Evolutionary conservation across 1,139 yeast species (phyloP).

Genomic region (Wickerhamomyces sp.): DNA sequence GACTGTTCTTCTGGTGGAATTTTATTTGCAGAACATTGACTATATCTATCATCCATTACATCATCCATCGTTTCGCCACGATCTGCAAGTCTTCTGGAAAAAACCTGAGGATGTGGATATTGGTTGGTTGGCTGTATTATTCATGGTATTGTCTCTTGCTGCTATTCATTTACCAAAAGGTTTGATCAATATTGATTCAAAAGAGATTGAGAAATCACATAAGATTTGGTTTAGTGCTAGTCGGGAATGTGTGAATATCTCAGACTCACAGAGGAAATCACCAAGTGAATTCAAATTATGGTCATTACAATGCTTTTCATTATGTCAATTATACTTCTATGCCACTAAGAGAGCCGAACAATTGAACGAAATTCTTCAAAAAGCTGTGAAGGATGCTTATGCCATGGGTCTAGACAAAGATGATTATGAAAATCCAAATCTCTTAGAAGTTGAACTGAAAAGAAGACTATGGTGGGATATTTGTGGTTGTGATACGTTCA

Average conservation of each 20-base stretch:
- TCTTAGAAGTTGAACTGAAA: slow-evolving; percentile 26
- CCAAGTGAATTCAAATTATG: slow-evolving; percentile 16
- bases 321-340: slow-evolving; percentile 28
- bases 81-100: slow-evolving; percentile 21
- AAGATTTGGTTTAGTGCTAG: slow-evolving; percentile 26
- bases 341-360: slow-evolving; percentile 27
- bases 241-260: slow-evolving; percentile 18
- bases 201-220: slow-evolving; percentile 23
- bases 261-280: slow-evolving; percentile 19
- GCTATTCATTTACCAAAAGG: slow-evolving; percentile 27
- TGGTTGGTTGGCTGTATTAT: slow-evolving; percentile 25
- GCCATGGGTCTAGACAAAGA: slow-evolving; percentile 24
- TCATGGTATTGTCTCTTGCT: slow-evolving; percentile 26
- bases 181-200: slow-evolving; percentile 20
- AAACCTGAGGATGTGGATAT: slow-evolving; percentile 20
- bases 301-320: slow-evolving; percentile 27
- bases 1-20: slow-evolving; percentile 20
- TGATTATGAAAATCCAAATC: slow-evolving; percentile 20
- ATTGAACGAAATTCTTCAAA: slow-evolving; percentile 22
- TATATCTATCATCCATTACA: slow-evolving; percentile 28
- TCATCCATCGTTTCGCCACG: slow-evolving; percentile 23
- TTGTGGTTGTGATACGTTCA: slow-evolving; percentile 29
- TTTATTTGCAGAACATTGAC: slow-evolving; percentile 25
- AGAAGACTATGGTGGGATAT: slow-evolving; percentile 32
- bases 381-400: slow-evolving; percentile 25